Percentiles rank a stretch among this genome's conserved stretches.
phyloP scores from a whole-genome alignment of 352 stramenopile genomes.

The Albugo laibachii region DNA sequence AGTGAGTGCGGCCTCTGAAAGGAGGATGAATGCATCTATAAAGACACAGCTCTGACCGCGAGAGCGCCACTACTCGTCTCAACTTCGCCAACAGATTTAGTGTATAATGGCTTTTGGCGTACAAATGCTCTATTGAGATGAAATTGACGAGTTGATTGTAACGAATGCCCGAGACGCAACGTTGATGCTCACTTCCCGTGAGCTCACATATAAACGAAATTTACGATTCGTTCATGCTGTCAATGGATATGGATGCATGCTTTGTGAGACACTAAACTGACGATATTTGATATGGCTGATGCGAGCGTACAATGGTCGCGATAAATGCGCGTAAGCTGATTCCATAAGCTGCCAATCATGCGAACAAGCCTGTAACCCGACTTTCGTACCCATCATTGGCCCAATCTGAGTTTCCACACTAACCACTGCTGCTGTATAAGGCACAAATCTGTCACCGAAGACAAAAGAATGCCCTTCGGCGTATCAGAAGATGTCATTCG shows the following conservation, averaged over 20 bases:
- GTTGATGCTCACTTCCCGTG: no score
- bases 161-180: no score
- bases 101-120: no score
- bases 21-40: no score
- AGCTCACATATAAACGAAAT: no score
- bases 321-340: constrained; percentile 62
- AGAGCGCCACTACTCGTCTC: no score
- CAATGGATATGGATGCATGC: constrained; percentile 26
- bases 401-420: constrained; percentile 57
- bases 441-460: constrained; percentile 69
- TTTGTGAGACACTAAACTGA: constrained; percentile 28
- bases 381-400: constrained; percentile 14
- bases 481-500: constrained; percentile 58
- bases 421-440: constrained; percentile 38
- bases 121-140: no score
- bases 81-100: no score
- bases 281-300: constrained; percentile 25
- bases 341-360: constrained; percentile 35
- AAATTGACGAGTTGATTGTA: no score
- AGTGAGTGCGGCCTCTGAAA: no score
- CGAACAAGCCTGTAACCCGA: constrained; percentile 50
- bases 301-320: constrained; percentile 64
- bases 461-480: constrained; percentile 68
- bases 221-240: constrained; percentile 63
- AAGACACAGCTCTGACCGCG: no score